Evolutionary conservation across 495 filamentous ascomycete genomes (phyloP), one percentile per base, ranked within the genome.

Genomic region (Penicillium dipodomyicola): DNA sequence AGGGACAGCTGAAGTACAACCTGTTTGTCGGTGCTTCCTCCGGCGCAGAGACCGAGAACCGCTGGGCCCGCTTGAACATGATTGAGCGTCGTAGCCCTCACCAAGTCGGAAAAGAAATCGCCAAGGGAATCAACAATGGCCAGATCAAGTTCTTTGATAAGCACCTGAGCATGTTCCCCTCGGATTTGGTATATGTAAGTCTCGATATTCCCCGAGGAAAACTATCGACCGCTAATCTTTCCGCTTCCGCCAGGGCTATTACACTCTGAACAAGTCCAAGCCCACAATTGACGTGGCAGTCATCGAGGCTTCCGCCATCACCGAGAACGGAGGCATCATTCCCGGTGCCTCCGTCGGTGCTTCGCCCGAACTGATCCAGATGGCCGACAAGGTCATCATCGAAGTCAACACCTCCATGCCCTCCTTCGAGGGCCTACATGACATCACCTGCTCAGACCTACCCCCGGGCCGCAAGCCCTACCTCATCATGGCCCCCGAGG

Each of bases 111-210:
- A 96, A 96, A 77, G 82, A 88, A 55, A 96, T 96, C 56, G 81
- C 90, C 47, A 93, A 90, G 77, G 91, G 91, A 3, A 95, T 96
- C 72, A 96, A 96, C 67, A 84, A 84, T 59, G 91, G 91, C 12
- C 82, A 86, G 52, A 96, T 96, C 62, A 87, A 92, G 44, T 96
- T 96, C 74, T 96, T 96, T 57, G 91, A 96, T 67, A 82, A 96
- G 74, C 91, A 96, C 77, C 69, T 96, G 62, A 88, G 84, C 72
- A 96, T 95, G 91, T 96, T 96, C 71, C 91, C 91, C 23, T 83
- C 87, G 42, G 91, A 96, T 75, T 74, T 96, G 60, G 85, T 93
- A 52, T 91, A 91, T 67, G 87, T 87, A 68, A 68, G 82, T 80
- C 40, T 65, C 49, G 58, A 52, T 29, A 50, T 39, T 51, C 47